Conservation (phyloP, 257 asterid genomes). For the Voacanga thouarsii region DNA sequence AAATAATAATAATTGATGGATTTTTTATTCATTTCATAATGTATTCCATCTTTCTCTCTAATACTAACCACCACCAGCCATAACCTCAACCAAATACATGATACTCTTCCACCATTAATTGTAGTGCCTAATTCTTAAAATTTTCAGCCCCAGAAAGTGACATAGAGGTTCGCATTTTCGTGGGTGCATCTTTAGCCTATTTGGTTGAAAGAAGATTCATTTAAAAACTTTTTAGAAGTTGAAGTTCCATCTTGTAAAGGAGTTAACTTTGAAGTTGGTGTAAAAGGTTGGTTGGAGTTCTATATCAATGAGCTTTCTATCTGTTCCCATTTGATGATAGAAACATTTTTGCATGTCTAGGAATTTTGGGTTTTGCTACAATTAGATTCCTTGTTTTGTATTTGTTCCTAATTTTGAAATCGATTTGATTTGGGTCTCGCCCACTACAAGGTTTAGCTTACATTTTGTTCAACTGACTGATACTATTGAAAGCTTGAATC, state of each 20-base stretch:
- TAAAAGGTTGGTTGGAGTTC: conserved; percentile 16
- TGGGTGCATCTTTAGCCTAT: conserved; percentile 24
- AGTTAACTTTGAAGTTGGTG: conserved; percentile 9
- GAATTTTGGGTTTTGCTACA: conserved; percentile 19
- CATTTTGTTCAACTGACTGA: not conserved
- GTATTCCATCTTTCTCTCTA: too few species aligned
- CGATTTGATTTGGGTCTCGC: conserved; percentile 16
- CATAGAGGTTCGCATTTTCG: too few species aligned
- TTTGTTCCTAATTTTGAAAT: conserved; percentile 2
- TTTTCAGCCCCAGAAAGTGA: too few species aligned
- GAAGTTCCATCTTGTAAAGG: conserved; percentile 27
- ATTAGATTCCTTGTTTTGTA: not conserved
- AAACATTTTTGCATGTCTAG: not conserved
- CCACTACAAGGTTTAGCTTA: conserved; percentile 9
- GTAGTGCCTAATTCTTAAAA: too few species aligned
- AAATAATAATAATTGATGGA: too few species aligned
- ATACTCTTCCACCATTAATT: too few species aligned
- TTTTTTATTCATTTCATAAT: too few species aligned
- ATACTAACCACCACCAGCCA: too few species aligned
- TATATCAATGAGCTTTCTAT: conserved; percentile 1
- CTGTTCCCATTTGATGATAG: conserved; percentile 10
- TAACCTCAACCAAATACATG: too few species aligned
- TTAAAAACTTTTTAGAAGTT: conserved; percentile 18
- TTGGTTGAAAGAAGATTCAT: conserved; percentile 21
- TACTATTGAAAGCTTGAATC: not conserved